These are phyloP conservation scores for Silene noctiflora DNA, from an alignment of 179 eudicot species.

Conservation along the genomic window DNA sequence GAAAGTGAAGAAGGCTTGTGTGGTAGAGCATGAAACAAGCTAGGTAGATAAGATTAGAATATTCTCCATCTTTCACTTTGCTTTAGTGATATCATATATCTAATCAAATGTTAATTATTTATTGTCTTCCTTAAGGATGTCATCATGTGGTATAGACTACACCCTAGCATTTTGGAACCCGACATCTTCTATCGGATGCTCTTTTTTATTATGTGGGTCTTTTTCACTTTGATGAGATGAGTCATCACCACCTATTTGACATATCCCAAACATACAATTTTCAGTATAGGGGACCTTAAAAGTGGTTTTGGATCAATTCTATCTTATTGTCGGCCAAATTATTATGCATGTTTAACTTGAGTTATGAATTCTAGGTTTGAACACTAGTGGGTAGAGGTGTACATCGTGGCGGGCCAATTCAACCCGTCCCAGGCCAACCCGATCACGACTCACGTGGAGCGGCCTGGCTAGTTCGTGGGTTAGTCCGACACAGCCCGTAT, in stretches of 20 bases:
- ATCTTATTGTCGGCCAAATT: background rate
- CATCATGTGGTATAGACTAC: constrained; percentile 24
- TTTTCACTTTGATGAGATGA: background rate
- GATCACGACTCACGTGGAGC: too few species aligned
- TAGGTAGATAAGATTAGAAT: constrained; percentile 13
- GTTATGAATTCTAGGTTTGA: background rate
- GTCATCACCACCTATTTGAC: background rate
- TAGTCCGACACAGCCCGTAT: too few species aligned
- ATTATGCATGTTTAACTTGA: background rate
- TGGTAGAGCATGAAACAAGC: constrained; percentile 7
- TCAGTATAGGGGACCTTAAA: background rate
- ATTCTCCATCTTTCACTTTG: background rate
- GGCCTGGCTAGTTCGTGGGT: too few species aligned
- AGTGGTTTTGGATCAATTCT: background rate
- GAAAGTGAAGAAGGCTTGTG: constrained; percentile 2
- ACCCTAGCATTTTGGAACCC: constrained; percentile 23
- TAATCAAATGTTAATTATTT: background rate
- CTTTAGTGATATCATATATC: background rate
- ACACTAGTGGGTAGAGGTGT: too few species aligned
- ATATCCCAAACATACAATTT: background rate
- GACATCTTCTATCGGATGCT: background rate
- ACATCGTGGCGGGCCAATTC: too few species aligned
- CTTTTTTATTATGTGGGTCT: background rate
- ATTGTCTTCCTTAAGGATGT: background rate
- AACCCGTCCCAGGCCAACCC: too few species aligned